Percentiles rank a stretch among this genome's conserved stretches.
phyloP scores from a whole-genome alignment of 192 early-diverging fungal genomes.

The Jimgerdemannia lactiflua region DNA sequence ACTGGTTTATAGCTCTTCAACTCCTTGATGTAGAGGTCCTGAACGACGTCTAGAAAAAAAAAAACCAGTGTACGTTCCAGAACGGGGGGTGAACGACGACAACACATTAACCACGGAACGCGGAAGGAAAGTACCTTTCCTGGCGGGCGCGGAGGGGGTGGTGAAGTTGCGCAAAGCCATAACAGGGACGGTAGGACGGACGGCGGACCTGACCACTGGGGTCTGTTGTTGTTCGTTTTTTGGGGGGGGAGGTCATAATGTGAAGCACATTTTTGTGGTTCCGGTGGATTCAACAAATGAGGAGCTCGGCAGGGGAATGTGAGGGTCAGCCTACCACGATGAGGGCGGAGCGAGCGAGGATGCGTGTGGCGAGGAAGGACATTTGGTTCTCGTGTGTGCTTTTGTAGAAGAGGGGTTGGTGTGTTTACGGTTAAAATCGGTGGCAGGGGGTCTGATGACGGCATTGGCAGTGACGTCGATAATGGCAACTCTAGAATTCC shows the following conservation, averaged over 20 bases:
- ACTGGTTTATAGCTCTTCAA: constrained; percentile 54
- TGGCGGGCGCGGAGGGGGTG: constrained; percentile 38
- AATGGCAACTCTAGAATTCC: background rate
- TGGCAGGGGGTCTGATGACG: too few relatives aligned
- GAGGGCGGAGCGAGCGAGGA: too few relatives aligned
- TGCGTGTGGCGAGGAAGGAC: too few relatives aligned
- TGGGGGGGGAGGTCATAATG: too few relatives aligned
- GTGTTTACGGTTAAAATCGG: too few relatives aligned
- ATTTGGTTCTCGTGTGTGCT: too few relatives aligned
- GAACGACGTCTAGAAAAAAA: constrained; percentile 41
- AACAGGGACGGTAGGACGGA: constrained; percentile 41
- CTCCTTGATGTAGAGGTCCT: constrained; percentile 50
- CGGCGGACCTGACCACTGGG: constrained; percentile 20
- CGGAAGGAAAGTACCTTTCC: constrained; percentile 39
- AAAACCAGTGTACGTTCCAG: background rate
- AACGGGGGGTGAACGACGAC: background rate
- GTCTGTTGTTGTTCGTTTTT: background rate
- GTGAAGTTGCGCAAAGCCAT: constrained; percentile 53
- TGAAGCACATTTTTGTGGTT: too few relatives aligned
- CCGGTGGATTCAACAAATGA: too few relatives aligned
- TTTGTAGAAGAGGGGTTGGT: too few relatives aligned
- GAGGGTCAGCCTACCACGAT: too few relatives aligned
- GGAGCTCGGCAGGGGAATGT: too few relatives aligned
- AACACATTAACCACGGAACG: background rate
- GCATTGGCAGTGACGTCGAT: background rate